These are phyloP conservation scores for Erysimum pusillum DNA, from an alignment of 441 rosid genomes.

Conservation along the genomic window DNA sequence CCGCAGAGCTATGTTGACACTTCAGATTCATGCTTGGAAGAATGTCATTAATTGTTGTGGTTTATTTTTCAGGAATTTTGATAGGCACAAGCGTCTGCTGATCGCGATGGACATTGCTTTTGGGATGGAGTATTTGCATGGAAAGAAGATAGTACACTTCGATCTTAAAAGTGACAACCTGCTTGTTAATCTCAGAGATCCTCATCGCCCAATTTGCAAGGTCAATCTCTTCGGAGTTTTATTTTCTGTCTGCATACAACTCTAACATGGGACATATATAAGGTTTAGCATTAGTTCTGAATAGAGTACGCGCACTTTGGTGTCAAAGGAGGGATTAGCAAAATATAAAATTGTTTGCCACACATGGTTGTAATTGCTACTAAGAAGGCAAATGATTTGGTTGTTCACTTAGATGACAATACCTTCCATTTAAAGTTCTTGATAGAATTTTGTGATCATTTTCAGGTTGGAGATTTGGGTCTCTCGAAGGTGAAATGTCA, in stretches of 20 bases:
- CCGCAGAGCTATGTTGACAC: neutral
- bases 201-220: slow-evolving; percentile 23
- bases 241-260: neutral
- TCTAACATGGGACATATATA: neutral
- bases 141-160: slow-evolving; percentile 20
- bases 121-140: slow-evolving; percentile 22
- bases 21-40: neutral
- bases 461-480: slow-evolving; percentile 15
- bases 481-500: slow-evolving; percentile 21
- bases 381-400: neutral
- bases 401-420: neutral
- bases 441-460: neutral
- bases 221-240: neutral
- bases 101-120: slow-evolving; percentile 13
- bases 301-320: neutral
- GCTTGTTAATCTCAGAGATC: slow-evolving; percentile 4
- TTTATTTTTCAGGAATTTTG: slow-evolving; percentile 1
- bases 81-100: neutral
- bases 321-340: neutral
- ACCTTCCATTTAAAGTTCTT: neutral
- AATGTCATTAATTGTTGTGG: neutral
- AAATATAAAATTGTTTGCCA: neutral
- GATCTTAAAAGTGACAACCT: slow-evolving; percentile 22
- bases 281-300: neutral
- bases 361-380: neutral